Evolutionary conservation across 2,329 filamentous ascomycete genomes (phyloP).

Genomic region (Elsinoe australis): DNA sequence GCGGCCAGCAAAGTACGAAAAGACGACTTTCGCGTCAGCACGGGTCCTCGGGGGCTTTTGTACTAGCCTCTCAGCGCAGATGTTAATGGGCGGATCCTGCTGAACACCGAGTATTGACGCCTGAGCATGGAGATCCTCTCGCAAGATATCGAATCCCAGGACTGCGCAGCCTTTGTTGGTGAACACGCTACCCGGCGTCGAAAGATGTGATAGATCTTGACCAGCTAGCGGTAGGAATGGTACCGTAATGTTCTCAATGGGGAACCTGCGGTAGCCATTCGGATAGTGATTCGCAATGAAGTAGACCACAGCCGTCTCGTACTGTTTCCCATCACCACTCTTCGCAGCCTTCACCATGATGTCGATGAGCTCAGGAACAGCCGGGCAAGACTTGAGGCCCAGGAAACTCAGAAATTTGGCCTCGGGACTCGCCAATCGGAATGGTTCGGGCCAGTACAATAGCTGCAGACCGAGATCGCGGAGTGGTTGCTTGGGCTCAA

Average conservation of each 20-base stretch:
- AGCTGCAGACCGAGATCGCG: constrained; percentile 65
- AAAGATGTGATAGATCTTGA: constrained; percentile 44
- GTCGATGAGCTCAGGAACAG: constrained; percentile 64
- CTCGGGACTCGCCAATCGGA: constrained; percentile 59
- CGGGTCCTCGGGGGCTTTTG: constrained; percentile 61
- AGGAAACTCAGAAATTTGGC: constrained; percentile 64
- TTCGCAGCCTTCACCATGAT: constrained; percentile 62
- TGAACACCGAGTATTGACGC: constrained; percentile 79
- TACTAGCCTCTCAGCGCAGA: constrained; percentile 67
- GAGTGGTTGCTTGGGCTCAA: constrained; percentile 66
- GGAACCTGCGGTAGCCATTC: constrained; percentile 64
- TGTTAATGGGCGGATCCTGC: constrained; percentile 68
- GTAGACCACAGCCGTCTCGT: constrained; percentile 67
- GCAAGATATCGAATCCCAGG: constrained; percentile 72
- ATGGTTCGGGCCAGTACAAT: constrained; percentile 73
- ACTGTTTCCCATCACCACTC: constrained; percentile 45
- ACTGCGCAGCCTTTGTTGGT: constrained; percentile 69
- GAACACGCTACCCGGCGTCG: constrained; percentile 69
- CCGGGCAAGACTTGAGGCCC: constrained; percentile 65
- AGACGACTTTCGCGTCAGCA: constrained; percentile 61
- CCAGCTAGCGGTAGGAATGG: constrained; percentile 60
- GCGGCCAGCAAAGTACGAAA: constrained; percentile 75
- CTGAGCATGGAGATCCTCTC: constrained; percentile 68
- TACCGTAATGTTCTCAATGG: constrained; percentile 42
- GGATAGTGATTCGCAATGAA: constrained; percentile 72